Base-by-base conservation (phyloP, 164 flowering plant species). In the Aristolochia fimbriata region DNA sequence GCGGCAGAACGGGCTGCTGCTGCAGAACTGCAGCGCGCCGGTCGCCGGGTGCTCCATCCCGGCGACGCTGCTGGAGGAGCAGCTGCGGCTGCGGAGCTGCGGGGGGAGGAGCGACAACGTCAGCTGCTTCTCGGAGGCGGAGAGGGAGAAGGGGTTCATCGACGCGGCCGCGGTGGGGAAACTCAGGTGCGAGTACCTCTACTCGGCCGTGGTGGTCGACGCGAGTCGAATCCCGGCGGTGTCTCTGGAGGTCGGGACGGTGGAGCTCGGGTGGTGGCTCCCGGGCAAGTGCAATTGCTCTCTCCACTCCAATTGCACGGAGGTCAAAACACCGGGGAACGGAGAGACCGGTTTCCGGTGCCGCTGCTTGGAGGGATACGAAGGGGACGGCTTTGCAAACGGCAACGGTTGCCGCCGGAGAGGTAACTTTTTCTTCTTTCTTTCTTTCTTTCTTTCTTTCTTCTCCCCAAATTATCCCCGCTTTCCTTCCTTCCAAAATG, bases 211-310 rank as follows among this genome's bases (percentile, higher is more conserved):
- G 22, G 68, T 76, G 23, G 66, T 71, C 6, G 77, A 27, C 15
- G 11, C 20, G 8, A 51, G 49, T 31, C 62, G 48, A 5, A 37
- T 64, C 11, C 19, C 70, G 24, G 62, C 66, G 33, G 66, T 78
- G 58, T 80, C 83, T 41, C 45, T 87, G 65, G 85, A 80, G 21
- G 73, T 83, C 58, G 66, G 70, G 68, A 62, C 62, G 51, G 71
- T 80, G 51, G 75, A 78, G 68, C 57, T 90, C 45, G 86, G 74
- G 10, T 90, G 90, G 91, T 90, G 97, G 97, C 57, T 90, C 14
- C 59, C 71, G 7, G 87, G 84, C 3, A 9, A 12, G 0, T 75
- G 84, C 67, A 19, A 16, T 13, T 85, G 94, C 68, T 69, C 78
- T 6, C 1, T 15, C 15, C 20, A 78, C 47, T 78, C 87, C 6